Evolutionary conservation across 805 yeast species (phyloP).

Genomic region (Metschnikowia bowlesiae): DNA sequence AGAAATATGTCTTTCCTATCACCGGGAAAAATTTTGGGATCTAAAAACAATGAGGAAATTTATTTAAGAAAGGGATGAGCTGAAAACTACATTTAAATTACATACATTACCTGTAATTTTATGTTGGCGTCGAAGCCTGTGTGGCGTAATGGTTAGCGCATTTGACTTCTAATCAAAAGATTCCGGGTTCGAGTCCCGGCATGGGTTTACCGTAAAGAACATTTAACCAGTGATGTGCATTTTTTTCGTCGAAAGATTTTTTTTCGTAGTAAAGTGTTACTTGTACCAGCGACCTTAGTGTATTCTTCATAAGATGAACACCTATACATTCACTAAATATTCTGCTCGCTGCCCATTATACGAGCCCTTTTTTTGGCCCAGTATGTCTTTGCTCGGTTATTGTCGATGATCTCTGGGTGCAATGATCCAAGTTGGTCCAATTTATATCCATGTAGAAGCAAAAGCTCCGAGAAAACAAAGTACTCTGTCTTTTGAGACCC

Average conservation of each 20-base stretch:
- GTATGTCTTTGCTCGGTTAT: constrained; percentile 46
- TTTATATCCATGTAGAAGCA: constrained; percentile 53
- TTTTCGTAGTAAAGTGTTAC: too few species aligned
- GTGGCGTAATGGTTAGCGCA: constrained; percentile 23
- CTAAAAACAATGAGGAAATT: neutral
- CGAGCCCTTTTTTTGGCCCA: constrained; percentile 42
- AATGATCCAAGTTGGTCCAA: constrained; percentile 31
- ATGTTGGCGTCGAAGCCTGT: constrained; percentile 7
- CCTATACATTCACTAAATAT: neutral
- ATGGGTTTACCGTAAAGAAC: too few species aligned
- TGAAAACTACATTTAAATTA: too few species aligned
- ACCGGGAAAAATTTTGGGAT: neutral
- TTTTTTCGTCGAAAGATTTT: constrained; percentile 5
- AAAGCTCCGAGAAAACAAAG: constrained; percentile 51
- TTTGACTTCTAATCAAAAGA: constrained; percentile 21
- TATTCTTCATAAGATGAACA: too few species aligned
- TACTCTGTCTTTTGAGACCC: constrained; percentile 15
- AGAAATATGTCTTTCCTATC: neutral
- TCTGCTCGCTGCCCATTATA: constrained; percentile 4
- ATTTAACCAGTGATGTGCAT: too few species aligned
- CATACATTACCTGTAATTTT: too few species aligned
- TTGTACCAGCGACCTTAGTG: too few species aligned
- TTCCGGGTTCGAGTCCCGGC: constrained; percentile 23
- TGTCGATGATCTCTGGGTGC: constrained; percentile 32
- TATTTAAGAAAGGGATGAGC: neutral